These are phyloP conservation scores for Aphanomyces invadans DNA, from an alignment of 352 stramenopile species.

Conservation along the genomic window DNA sequence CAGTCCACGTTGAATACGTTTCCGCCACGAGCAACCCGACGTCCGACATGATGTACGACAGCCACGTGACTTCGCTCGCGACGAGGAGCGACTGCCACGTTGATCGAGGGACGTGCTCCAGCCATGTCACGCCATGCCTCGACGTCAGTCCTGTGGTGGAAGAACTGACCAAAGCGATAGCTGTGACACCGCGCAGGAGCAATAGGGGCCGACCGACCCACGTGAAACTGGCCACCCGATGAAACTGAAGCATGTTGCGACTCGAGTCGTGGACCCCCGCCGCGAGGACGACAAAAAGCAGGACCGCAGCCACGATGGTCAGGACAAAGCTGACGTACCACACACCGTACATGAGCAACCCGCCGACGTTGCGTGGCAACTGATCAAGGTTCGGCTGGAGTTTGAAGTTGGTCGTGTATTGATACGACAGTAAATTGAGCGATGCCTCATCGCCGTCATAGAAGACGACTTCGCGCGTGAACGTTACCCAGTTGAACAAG, in stretches of 20 bases:
- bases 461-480: constrained; percentile 1
- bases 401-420: not conserved
- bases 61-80: constrained; percentile 1
- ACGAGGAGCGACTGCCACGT: not conserved
- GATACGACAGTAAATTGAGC: not conserved
- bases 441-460: not conserved
- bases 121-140: not conserved
- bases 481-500: constrained; percentile 2
- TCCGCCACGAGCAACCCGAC: not conserved
- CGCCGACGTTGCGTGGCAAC: not conserved
- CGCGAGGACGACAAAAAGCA: not conserved
- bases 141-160: not conserved
- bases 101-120: not conserved
- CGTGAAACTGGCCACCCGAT: constrained; percentile 1
- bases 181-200: not conserved
- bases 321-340: not conserved
- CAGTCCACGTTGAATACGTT: not conserved
- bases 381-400: not conserved
- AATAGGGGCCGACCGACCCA: constrained; percentile 13
- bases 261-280: not conserved
- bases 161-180: not conserved
- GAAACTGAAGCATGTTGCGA: constrained; percentile 8
- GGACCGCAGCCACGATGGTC: not conserved
- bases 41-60: not conserved
- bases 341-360: not conserved